Conservation (phyloP, 2,329 filamentous ascomycete genomes). For the Ophiosphaerella korrae region DNA sequence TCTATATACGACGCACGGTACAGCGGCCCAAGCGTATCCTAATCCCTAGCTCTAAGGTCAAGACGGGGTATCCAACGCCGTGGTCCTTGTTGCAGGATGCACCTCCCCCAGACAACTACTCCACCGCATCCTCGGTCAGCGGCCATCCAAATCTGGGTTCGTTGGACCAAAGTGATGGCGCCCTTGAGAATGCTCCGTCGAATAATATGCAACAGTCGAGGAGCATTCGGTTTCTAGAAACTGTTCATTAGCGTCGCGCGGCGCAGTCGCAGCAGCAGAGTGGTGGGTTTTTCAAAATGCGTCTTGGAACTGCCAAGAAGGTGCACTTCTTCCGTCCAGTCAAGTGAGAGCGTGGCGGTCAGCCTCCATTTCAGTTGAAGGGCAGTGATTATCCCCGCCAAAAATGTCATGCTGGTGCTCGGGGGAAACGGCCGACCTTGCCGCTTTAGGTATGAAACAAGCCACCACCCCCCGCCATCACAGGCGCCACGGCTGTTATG, state of each 20-base stretch:
- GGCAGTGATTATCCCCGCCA: slow-evolving; percentile 1
- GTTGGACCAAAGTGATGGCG: slow-evolving; percentile 5
- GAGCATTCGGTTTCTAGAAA: background rate
- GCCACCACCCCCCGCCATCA: slow-evolving; percentile 9
- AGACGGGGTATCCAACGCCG: slow-evolving; percentile 30
- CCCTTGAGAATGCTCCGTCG: slow-evolving; percentile 8
- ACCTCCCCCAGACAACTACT: slow-evolving; percentile 17
- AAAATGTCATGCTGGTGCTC: background rate
- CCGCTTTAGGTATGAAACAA: slow-evolving; percentile 1
- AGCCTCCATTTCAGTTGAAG: background rate
- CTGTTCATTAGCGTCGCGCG: slow-evolving; percentile 14
- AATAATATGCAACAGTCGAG: slow-evolving; percentile 4
- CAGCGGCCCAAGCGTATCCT: slow-evolving; percentile 26
- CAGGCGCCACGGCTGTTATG: slow-evolving; percentile 19
- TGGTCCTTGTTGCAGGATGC: slow-evolving; percentile 17
- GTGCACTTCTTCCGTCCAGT: slow-evolving; percentile 22
- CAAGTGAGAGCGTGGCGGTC: slow-evolving; percentile 6
- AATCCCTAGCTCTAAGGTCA: slow-evolving; percentile 16
- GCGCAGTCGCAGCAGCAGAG: slow-evolving; percentile 7
- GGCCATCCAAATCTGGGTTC: slow-evolving; percentile 11
- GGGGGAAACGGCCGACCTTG: slow-evolving; percentile 2
- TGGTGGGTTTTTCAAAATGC: slow-evolving; percentile 20
- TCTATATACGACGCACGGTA: slow-evolving; percentile 32
- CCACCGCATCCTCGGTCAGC: slow-evolving; percentile 12
- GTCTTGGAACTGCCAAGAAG: slow-evolving; percentile 29